Base-by-base conservation (phyloP, 768 basidiomycete genomes). In the Cyclocybe aegerita region DNA sequence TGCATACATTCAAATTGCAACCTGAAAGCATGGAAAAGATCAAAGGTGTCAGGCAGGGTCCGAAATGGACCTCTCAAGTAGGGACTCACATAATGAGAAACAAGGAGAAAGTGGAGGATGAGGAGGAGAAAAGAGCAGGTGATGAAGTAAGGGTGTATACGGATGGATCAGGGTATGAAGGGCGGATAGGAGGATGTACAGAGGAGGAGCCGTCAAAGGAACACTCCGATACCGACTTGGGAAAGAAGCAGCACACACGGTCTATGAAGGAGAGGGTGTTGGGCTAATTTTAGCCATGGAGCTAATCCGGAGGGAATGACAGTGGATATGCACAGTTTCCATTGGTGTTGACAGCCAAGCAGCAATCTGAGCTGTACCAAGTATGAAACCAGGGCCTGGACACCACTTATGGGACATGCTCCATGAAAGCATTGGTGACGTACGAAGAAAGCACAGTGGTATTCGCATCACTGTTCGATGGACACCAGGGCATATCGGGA, bases 121-220 rank as follows among this genome's bases (percentile, higher is more conserved):
- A 39, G 7, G 34, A 56, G 38, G 17, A 40, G 10, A 49, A 42
- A n/a, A n/a, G 37, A 34, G 45, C 15, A 14, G 49, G 51, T 29
- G 37, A 42, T 5, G 49, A 53, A 1, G 43, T 55, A 2, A 56
- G 37, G 33, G 51, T 59, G 1, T 61, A 52, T 33, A 50, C 50
- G 23, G 60, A 61, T 43, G 60, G 58, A 1, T 61, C 60, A 32
- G 56, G 57, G 0, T 10, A 15, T 9, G 29, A 48, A 14, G 29
- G 36, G 10, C 12, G 40, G 8, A 48, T 62, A 11, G 55, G 55
- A 36, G 58, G 37, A 12, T 58, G 4, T 40, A 34, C 14, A 7
- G 37, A 11, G 9, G 32, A 11, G 11, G 31, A 29, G 14, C 10
- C n/a, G 12, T 10, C n/a, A 31, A 48, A 37, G n/a, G 7, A 12